These are phyloP conservation scores for Aspergillus fischeri DNA, from an alignment of 2,329 filamentous ascomycete genomes.

Conservation along the genomic window DNA sequence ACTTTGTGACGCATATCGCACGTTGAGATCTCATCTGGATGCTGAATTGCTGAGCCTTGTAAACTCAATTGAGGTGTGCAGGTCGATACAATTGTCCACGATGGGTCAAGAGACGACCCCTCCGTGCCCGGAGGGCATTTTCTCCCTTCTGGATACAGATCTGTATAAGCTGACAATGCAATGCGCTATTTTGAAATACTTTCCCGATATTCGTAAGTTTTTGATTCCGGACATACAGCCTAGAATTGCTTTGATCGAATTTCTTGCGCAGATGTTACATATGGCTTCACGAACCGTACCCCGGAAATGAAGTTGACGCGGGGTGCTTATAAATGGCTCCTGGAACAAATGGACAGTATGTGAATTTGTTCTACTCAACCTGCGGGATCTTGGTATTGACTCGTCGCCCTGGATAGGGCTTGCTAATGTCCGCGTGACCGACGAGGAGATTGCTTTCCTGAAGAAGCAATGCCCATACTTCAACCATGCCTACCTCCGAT, in stretches of 20 bases:
- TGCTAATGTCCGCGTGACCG: constrained; percentile 71
- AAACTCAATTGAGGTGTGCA: neutral
- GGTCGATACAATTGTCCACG: constrained; percentile 2
- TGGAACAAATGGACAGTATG: constrained; percentile 74
- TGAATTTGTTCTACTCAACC: constrained; percentile 2
- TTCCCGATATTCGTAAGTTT: constrained; percentile 58
- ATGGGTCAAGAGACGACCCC: constrained; percentile 27
- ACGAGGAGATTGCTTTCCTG: constrained; percentile 77
- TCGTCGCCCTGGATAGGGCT: constrained; percentile 57
- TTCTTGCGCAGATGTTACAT: constrained; percentile 62
- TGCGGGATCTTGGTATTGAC: neutral
- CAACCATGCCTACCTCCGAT: constrained; percentile 70
- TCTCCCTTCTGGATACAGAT: constrained; percentile 77
- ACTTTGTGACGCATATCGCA: neutral
- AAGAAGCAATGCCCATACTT: constrained; percentile 77
- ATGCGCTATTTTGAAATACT: constrained; percentile 91
- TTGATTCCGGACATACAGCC: no score
- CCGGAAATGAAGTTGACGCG: constrained; percentile 87
- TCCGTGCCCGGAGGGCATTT: constrained; percentile 62
- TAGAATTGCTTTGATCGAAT: constrained; percentile 4
- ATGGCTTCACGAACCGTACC: constrained; percentile 92
- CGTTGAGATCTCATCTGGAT: neutral
- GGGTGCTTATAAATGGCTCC: constrained; percentile 78
- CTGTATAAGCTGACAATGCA: constrained; percentile 99
- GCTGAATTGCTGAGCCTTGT: neutral